Base-by-base conservation (phyloP, 768 basidiomycete species). In the Podaxis sp. region DNA sequence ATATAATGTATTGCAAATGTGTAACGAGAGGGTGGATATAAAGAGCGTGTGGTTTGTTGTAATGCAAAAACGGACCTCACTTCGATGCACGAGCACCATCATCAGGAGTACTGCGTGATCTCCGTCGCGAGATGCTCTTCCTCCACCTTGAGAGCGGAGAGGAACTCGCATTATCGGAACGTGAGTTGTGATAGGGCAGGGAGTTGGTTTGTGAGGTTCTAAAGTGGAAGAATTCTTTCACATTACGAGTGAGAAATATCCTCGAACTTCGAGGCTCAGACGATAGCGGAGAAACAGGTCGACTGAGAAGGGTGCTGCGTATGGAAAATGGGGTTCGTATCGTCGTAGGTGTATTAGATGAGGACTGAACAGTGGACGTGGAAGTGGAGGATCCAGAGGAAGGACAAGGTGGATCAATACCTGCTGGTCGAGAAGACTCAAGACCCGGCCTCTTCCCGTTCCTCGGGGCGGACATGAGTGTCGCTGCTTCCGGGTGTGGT, bases 181-280 rank as follows among this genome's bases (percentile, higher is more conserved):
- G 26, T 24, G 36, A 24, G 12, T 55, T 41, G 26, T 26, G 30
- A 13, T 46, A 58, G 44, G 56, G 60, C 36, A 24, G 33, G 11
- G 38, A 20, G n/a, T 26, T 37, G 11, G 36, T 40, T 41, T 56
- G 64, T 5, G 38, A 62, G 4, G 84, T 73, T 1, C 81, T 82
- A 56, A 84, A 76, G 28, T 77, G 73, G 67, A 90, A 88, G 57
- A 90, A 76, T 20, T 78, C 84, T 66, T 80, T 83, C 60, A 90
- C 84, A 66, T 85, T 87, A 65, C 82, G 84, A 52, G 86, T 82
- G 73, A 90, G 79, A 13, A 85, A 24, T n/a, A 49, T 13, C 15
- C 48, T 48, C 12, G 61, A 62, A 87, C 28, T 81, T 72, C 20
- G 79, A 75, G 15, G 74, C 66, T 75, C 80, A 24, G 64, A 72